A percentile compares a stretch with the other conserved stretches of the same genome.
phyloP scores from a whole-genome alignment of 768 basidiomycete genomes.

The Panaeolus papilionaceus region DNA sequence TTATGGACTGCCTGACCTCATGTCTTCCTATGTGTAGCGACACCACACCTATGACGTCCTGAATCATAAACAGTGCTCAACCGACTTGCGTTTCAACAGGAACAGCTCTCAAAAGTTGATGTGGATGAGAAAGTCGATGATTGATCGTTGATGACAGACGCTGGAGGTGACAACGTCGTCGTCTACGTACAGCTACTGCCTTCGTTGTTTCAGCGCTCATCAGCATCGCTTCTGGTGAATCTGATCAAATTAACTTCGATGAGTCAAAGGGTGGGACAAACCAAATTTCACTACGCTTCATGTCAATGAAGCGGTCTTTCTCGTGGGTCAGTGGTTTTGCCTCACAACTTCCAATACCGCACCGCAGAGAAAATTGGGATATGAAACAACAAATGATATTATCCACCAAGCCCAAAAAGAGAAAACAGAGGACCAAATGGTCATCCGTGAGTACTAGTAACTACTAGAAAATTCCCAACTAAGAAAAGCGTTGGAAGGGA shows the following conservation, averaged over 20 bases:
- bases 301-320: background rate
- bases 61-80: background rate
- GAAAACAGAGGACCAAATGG: background rate
- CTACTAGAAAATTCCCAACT: background rate
- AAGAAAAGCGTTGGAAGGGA: background rate
- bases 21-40: background rate
- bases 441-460: background rate
- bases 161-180: too few relatives aligned
- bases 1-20: background rate
- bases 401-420: constrained; percentile 1
- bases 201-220: background rate
- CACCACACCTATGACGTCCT: background rate
- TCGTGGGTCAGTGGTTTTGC: background rate
- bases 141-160: background rate
- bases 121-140: background rate
- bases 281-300: background rate
- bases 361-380: background rate
- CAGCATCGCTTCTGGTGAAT: background rate
- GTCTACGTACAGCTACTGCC: background rate
- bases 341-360: background rate
- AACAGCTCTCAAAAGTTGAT: background rate
- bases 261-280: background rate
- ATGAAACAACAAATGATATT: background rate
- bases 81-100: background rate
- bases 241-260: background rate